Conservation (phyloP, 2,329 filamentous ascomycete genomes). For the Aureobasidium sp. region DNA sequence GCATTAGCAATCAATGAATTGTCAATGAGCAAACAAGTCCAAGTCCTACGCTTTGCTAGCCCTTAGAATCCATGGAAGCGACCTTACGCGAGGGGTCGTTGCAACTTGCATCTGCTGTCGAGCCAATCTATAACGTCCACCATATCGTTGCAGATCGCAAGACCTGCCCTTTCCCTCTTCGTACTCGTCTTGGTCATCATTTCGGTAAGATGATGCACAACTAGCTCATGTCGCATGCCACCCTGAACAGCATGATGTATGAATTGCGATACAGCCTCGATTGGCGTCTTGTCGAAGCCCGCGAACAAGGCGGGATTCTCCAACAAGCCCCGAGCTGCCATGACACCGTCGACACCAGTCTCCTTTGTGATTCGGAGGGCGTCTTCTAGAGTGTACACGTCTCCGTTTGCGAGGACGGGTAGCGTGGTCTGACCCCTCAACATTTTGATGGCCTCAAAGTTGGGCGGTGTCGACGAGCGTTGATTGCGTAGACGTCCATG, state of each 20-base stretch:
- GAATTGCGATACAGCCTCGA: slow-evolving; percentile 55
- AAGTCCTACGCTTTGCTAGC: too few species aligned
- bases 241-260: slow-evolving; percentile 48
- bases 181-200: slow-evolving; percentile 52
- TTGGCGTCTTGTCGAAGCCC: slow-evolving; percentile 48
- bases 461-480: slow-evolving; percentile 52
- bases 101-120: slow-evolving; percentile 18
- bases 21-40: too few species aligned
- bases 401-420: slow-evolving; percentile 59
- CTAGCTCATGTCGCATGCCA: slow-evolving; percentile 38
- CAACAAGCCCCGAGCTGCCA: slow-evolving; percentile 61
- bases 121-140: slow-evolving; percentile 27
- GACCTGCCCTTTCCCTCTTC: slow-evolving; percentile 46
- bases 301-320: slow-evolving; percentile 60
- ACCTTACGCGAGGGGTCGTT: background rate
- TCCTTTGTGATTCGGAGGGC: slow-evolving; percentile 24
- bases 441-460: slow-evolving; percentile 50
- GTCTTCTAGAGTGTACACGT: slow-evolving; percentile 50
- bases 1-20: too few species aligned
- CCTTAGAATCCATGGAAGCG: too few species aligned
- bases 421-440: slow-evolving; percentile 46
- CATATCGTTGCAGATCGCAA: slow-evolving; percentile 39
- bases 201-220: slow-evolving; percentile 57
- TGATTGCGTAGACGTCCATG: slow-evolving; percentile 57
- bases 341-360: slow-evolving; percentile 43